A percentile compares a stretch with the other conserved stretches of the same genome.
phyloP scores from a whole-genome alignment of 257 asterid genomes.

The Nicotiana tomentosiformis region DNA sequence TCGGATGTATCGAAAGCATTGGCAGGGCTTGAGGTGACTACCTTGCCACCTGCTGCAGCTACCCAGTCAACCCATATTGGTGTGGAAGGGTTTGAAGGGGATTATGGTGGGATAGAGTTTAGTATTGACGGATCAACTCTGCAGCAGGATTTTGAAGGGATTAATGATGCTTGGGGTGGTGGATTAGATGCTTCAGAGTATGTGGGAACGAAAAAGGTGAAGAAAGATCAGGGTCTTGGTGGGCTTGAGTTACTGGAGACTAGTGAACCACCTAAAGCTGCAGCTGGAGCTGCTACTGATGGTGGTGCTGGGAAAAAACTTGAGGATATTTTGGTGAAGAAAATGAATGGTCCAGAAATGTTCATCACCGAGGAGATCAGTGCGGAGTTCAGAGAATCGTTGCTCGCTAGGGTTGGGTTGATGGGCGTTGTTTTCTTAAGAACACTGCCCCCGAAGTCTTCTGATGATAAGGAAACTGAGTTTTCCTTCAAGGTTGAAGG shows the following conservation, averaged over 20 bases:
- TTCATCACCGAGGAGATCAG: slow-evolving; percentile 74
- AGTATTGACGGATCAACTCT: slow-evolving; percentile 67
- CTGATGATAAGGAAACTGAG: slow-evolving; percentile 71
- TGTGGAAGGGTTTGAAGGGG: slow-evolving; percentile 96
- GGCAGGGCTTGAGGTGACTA: slow-evolving; percentile 84
- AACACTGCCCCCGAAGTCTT: slow-evolving; percentile 61
- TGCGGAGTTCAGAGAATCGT: slow-evolving; percentile 87
- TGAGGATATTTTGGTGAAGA: slow-evolving; percentile 79
- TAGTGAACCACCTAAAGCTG: slow-evolving; percentile 59
- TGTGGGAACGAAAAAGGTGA: slow-evolving; percentile 78
- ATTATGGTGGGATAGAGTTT: slow-evolving; percentile 95
- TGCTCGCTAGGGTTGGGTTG: slow-evolving; percentile 85
- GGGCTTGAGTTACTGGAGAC: slow-evolving; percentile 85
- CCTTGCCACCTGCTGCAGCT: slow-evolving; percentile 92
- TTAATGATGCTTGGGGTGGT: slow-evolving; percentile 98
- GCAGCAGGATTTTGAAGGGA: slow-evolving; percentile 91
- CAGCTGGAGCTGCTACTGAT: slow-evolving; percentile 24
- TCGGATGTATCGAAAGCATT: slow-evolving; percentile 75
- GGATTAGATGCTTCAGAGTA: slow-evolving; percentile 95
- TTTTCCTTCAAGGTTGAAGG: slow-evolving; percentile 88
- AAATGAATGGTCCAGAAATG: slow-evolving; percentile 97
- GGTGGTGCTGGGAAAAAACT: slow-evolving; percentile 56
- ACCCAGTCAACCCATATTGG: slow-evolving; percentile 87
- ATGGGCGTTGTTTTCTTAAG: slow-evolving; percentile 66
- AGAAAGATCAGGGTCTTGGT: slow-evolving; percentile 80